Percentiles rank a stretch among this genome's conserved stretches.
Conservation (phyloP, 495 filamentous ascomycete genomes). For the Bacidia rubella region DNA sequence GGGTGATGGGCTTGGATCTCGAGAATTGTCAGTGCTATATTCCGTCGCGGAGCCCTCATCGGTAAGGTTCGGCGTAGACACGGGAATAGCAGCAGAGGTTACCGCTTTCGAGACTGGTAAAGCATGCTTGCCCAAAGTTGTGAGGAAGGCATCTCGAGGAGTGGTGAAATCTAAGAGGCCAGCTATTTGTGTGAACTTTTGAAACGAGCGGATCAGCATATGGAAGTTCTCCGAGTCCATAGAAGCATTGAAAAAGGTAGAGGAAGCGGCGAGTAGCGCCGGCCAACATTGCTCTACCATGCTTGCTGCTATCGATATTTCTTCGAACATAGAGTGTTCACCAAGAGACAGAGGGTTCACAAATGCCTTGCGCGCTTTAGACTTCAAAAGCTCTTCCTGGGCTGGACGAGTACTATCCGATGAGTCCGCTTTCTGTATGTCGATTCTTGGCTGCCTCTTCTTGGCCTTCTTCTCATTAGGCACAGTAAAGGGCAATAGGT, state of each 20-base stretch:
- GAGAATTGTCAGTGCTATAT: constrained; percentile 1
- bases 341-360: constrained; percentile 67
- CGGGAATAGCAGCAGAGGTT: neutral
- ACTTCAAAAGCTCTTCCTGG: constrained; percentile 24
- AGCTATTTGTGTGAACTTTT: constrained; percentile 91
- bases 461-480: constrained; percentile 43
- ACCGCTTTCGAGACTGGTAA: constrained; percentile 43
- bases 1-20: constrained; percentile 32
- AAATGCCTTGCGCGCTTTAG: constrained; percentile 35
- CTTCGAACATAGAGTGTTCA: constrained; percentile 52
- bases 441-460: constrained; percentile 18
- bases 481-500: constrained; percentile 78
- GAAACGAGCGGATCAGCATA: constrained; percentile 80
- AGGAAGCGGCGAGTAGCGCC: constrained; percentile 82
- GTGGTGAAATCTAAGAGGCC: constrained; percentile 73
- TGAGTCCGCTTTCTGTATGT: neutral
- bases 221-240: constrained; percentile 93
- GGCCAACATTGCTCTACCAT: constrained; percentile 93
- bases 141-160: constrained; percentile 86
- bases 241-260: constrained; percentile 83
- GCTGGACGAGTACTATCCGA: neutral
- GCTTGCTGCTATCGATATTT: constrained; percentile 60
- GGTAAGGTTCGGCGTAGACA: constrained; percentile 14
- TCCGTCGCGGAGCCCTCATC: neutral
- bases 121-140: constrained; percentile 82